Base-by-base conservation (phyloP, 495 filamentous ascomycete species). In the Talaromyces wortmannii region DNA sequence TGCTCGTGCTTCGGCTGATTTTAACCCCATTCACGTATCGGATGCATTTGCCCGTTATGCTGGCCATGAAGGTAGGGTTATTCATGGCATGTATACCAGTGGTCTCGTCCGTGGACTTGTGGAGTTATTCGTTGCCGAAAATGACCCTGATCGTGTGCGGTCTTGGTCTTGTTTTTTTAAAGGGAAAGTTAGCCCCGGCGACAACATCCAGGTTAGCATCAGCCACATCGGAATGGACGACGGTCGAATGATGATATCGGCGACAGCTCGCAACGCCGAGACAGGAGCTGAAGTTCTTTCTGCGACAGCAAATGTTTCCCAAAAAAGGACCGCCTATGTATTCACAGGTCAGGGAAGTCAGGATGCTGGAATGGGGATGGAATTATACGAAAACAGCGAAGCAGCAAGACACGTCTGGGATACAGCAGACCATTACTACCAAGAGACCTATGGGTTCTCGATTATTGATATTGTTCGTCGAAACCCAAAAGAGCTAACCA, bases 51-150 rank as follows among this genome's bases (percentile, higher is more conserved):
- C 95, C 15, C 88, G 80, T 69, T 98, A 97, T 64, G 94, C 91
- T 65, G 91, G 89, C 69, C 83, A 97, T 16, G 62, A 68, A 5
- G 65, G 66, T 2, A 63, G 58, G 0, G 58, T 75, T 8, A 66
- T 63, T n/a, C 72, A 98, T 67, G 94, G 94, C 55, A 98, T 98
- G 94, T 97, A 97, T 79, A 89, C 91, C 5, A 97, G 92, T 73
- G 95, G 94, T 53, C 90, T 94, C 13, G 92, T 97, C 16, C 86
- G 94, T 50, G 91, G 90, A 67, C 75, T 97, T n/a, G 91, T 98
- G 5, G 94, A 97, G 78, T 96, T 91, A 7, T 97, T 94, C 94
- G 92, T 92, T 23, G 95, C 95, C 15, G 92, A 97, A 75, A 97
- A 97, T 75, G 92, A 97, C 67, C 83, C 96, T 58, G 91, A 94